Evolutionary conservation across 208 protist genomes (phyloP).

Genomic region (Trypanosoma avium): DNA sequence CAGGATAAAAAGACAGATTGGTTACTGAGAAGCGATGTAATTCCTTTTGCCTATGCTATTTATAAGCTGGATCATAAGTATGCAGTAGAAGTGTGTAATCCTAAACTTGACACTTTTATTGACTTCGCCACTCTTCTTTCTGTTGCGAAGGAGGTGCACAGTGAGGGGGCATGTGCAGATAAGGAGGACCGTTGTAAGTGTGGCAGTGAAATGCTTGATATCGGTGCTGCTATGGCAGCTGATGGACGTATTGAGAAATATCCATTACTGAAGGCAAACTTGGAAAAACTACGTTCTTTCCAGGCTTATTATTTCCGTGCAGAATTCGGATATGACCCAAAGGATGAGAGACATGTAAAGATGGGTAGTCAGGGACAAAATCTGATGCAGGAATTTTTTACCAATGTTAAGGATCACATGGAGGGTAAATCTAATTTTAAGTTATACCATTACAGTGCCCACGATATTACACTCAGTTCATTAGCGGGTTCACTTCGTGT

Average conservation of each 20-base stretch:
- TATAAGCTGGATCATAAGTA: slow-evolving; percentile 12
- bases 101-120: slow-evolving; percentile 23
- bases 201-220: slow-evolving; percentile 48
- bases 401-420: slow-evolving; percentile 41
- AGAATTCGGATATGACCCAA: slow-evolving; percentile 48
- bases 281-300: slow-evolving; percentile 40
- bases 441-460: slow-evolving; percentile 72
- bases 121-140: slow-evolving; percentile 26
- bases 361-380: slow-evolving; percentile 56
- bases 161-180: slow-evolving; percentile 39
- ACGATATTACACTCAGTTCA: slow-evolving; percentile 65
- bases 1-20: slow-evolving; percentile 18
- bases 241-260: slow-evolving; percentile 12
- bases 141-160: slow-evolving; percentile 36
- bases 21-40: slow-evolving; percentile 30
- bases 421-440: slow-evolving; percentile 33
- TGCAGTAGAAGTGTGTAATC: slow-evolving; percentile 14
- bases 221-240: slow-evolving; percentile 45
- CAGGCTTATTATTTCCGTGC: slow-evolving; percentile 21
- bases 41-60: slow-evolving; percentile 20
- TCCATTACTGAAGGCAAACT: slow-evolving; percentile 28
- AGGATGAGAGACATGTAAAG: slow-evolving; percentile 35
- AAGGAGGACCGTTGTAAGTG: slow-evolving; percentile 39
- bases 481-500: slow-evolving; percentile 48
- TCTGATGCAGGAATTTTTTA: slow-evolving; percentile 40